A percentile compares a stretch with the other conserved stretches of the same genome.
These are phyloP conservation scores for Dactylellina cionopaga DNA, from an alignment of 2,329 filamentous ascomycete genomes.

Conservation along the genomic window DNA sequence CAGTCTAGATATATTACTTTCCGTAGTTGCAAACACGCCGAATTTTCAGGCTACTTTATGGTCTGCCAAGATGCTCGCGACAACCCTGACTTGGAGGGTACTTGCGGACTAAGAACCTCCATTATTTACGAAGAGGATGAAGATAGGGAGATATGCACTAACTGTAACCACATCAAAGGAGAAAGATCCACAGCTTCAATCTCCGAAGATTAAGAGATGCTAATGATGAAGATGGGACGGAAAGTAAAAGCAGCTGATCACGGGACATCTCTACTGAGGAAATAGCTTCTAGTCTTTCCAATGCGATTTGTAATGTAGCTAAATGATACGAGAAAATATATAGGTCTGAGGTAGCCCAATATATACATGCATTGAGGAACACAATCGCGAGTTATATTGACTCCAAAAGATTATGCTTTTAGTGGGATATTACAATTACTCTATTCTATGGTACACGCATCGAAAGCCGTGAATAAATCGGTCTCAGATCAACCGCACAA, in stretches of 20 bases:
- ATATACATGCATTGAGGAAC: too few relatives aligned
- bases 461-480: conserved; percentile 6
- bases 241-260: too few relatives aligned
- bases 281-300: too few relatives aligned
- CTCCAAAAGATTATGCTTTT: background rate
- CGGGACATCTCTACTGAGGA: too few relatives aligned
- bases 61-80: background rate
- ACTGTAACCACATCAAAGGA: too few relatives aligned
- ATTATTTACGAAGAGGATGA: background rate
- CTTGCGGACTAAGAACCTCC: background rate
- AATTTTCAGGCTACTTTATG: background rate
- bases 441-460: conserved; percentile 33
- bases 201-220: too few relatives aligned
- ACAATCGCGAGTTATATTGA: too few relatives aligned
- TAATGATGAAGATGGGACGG: too few relatives aligned
- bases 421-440: conserved; percentile 39
- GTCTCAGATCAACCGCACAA: background rate
- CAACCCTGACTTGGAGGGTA: background rate
- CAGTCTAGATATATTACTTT: background rate
- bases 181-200: too few relatives aligned
- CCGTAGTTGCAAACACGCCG: background rate
- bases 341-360: too few relatives aligned
- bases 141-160: background rate
- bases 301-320: too few relatives aligned
- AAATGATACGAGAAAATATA: too few relatives aligned